Evolutionary conservation across 495 filamentous ascomycete genomes (phyloP).

Genomic region (Cetradonia linearis): DNA sequence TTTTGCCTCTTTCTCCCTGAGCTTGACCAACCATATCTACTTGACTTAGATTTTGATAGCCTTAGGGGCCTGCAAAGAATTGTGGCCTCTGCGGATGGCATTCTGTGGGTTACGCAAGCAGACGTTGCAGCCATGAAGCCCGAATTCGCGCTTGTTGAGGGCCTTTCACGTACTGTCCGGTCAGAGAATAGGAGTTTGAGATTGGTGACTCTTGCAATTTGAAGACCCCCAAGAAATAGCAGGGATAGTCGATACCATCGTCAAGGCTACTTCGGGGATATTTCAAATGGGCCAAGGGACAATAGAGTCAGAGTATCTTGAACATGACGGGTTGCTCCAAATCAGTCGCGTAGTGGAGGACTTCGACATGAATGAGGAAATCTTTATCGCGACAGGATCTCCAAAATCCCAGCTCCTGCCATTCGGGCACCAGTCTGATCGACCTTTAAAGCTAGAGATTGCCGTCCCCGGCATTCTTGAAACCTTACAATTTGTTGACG

Average conservation of each 20-base stretch:
- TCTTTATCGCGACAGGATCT: neutral
- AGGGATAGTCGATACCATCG: neutral
- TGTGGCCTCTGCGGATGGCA: neutral
- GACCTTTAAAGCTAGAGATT: neutral
- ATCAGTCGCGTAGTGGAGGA: neutral
- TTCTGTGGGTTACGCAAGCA: neutral
- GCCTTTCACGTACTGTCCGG: neutral
- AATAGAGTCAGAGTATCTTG: too few species aligned
- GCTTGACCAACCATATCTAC: neutral
- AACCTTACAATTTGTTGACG: neutral
- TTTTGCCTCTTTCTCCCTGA: neutral
- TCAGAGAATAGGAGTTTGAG: neutral
- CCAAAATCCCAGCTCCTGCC: neutral
- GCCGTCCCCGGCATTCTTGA: neutral
- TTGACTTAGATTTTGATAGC: neutral
- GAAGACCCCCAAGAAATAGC: too few species aligned
- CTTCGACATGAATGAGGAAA: neutral
- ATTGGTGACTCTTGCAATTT: neutral
- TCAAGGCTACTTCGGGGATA: neutral
- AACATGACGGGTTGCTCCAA: too few species aligned
- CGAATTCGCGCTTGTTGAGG: neutral
- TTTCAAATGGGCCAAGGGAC: too few species aligned
- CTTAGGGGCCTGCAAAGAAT: neutral
- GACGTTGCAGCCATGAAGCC: neutral
- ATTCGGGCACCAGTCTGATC: neutral